phyloP scores from a whole-genome alignment of 1,284 basidiomycete species.

The Neonothopanus nambi region DNA sequence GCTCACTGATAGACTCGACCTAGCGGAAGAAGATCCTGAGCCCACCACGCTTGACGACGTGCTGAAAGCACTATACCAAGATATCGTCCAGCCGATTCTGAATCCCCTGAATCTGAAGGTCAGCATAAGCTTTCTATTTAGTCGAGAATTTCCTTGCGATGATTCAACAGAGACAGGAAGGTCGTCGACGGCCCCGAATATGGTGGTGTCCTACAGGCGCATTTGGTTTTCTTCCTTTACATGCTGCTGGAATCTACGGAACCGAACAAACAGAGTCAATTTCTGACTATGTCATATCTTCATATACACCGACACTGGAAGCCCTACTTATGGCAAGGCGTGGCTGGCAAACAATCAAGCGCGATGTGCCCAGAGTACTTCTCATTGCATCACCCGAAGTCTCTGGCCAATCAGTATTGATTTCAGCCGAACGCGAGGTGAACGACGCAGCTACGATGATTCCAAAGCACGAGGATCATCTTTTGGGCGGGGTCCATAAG shows the following conservation, averaged over 20 bases:
- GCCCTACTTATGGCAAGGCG: constrained; percentile 3
- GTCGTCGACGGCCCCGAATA: not conserved
- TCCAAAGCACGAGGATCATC: too few relatives aligned
- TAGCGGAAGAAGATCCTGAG: too few relatives aligned
- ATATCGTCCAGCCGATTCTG: too few relatives aligned
- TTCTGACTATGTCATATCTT: constrained; percentile 6
- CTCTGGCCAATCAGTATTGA: not conserved
- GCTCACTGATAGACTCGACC: too few relatives aligned
- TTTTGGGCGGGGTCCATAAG: too few relatives aligned
- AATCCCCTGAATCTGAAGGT: too few relatives aligned
- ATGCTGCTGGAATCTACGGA: constrained; percentile 8
- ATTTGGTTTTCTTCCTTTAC: constrained; percentile 4
- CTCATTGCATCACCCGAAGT: not conserved
- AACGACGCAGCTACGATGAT: too few relatives aligned
- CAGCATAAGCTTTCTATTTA: too few relatives aligned
- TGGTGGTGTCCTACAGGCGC: constrained; percentile 6
- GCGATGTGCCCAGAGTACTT: not conserved
- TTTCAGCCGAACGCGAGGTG: not conserved
- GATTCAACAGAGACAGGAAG: not conserved
- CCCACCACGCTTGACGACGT: too few relatives aligned
- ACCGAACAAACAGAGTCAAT: not conserved
- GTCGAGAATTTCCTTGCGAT: too few relatives aligned
- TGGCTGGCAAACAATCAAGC: not conserved
- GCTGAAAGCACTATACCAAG: too few relatives aligned
- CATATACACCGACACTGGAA: constrained; percentile 2